Evolutionary conservation across 2,329 filamentous ascomycete genomes (phyloP), one percentile per base, ranked within the genome.

Genomic region (Colletotrichum sansevieriae): DNA sequence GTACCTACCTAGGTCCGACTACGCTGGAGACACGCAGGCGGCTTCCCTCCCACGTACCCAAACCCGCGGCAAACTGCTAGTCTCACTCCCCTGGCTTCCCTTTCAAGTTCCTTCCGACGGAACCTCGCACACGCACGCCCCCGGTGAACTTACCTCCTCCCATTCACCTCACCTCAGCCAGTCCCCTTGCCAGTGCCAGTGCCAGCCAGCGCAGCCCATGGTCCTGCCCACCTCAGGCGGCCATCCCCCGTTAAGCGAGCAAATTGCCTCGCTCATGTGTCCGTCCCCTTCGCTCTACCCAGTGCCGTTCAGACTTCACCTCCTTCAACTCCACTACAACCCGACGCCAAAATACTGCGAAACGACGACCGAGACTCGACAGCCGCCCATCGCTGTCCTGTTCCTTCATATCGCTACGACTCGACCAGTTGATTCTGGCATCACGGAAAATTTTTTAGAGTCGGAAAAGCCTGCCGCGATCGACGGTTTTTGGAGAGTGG

Each of bases 201-300:
- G 62, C 65, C 65, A 59, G 55, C 60, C 64, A 67, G 51, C 64
- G 47, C 47, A 60, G 39, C 37, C 56, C 55, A 65, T 56, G 25
- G 47, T n/a, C 60, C 61, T 59, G 62, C 55, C 55, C 54, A 18
- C 18, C 18, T 18, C 18, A 66, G 66, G 47, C 66, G 66, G 66
- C 66, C 66, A 57, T 29, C 49, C 62, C 65, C 66, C 62, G 56
- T 66, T 69, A 69, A 69, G 66, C 66, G 66, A 69, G 62, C 66
- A 69, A 69, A 69, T 61, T 69, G 68, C 64, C 68, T 66, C 67
- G 58, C 63, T 68, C 63, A 65, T 59, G 54, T 66, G 67, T 64
- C 70, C 68, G 68, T 68, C 70, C 70, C 66, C 63, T 67, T 71
- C 68, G 58, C 63, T 70, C 68, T 70, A 63, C 68, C 64, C 63